Base-by-base conservation (phyloP, 192 early-diverging fungal species). In the Dimargaris xerosporica region DNA sequence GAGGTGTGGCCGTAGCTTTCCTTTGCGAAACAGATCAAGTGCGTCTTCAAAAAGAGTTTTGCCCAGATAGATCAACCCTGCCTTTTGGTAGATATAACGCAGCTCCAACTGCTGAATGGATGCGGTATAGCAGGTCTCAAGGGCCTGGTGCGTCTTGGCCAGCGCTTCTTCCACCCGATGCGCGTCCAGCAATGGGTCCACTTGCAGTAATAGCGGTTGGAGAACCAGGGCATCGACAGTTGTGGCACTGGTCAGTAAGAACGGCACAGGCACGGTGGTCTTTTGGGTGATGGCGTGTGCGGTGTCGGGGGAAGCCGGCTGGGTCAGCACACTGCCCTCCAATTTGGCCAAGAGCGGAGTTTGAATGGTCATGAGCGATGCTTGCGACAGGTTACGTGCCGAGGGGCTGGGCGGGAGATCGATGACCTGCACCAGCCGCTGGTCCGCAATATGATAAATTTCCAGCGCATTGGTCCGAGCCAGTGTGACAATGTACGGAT, bases 121-220 rank as follows among this genome's bases (percentile, higher is more conserved):
- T 28, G 56, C 13, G 15, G 13, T 16, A 41, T 59, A 59, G 31
- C 41, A 34, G 53, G 21, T 54, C 15, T 28, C n/a, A 34, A 41
- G 9, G 6, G 56, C 56, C 7, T 28, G 12, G 1, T 41, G 16
- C 2, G 41, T 29, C 15, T 29, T 19, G 31, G 13, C 34, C 28
- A 59, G 23, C 31, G 28, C 31, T 41, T 59, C 56, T 26, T 55
- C 54, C 21, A 55, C 54, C 54, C 28, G n/a, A 25, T 55, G 54
- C n/a, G 21, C 41, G 41, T 29, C 56, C 13, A 59, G 56, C 5
- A 59, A 29, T 13, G 56, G 13, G 15, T 59, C 31, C 16, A 59
- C 34, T 34, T 59, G 56, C 23, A 19, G 41, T 1, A 29, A 23
- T 31, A 59, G 56, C 0, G 56, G 56, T 15, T 30, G 56, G 7